phyloP scores from a whole-genome alignment of 495 filamentous ascomycete species.

The Tuber magnatum region DNA sequence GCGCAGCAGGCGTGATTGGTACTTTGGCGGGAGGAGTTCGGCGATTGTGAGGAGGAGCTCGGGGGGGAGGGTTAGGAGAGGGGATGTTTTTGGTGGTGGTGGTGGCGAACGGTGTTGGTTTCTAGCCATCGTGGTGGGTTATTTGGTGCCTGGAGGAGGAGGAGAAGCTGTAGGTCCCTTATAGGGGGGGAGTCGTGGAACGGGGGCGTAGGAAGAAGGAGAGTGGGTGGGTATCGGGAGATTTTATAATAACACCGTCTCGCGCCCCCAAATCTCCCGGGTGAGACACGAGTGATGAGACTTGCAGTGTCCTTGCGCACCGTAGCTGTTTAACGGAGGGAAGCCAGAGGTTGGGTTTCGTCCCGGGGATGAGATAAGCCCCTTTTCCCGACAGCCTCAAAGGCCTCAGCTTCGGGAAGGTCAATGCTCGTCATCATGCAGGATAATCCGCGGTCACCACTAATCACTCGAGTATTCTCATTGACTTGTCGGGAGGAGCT shows the following conservation, averaged over 20 bases:
- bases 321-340: neutral
- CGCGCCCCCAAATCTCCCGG: neutral
- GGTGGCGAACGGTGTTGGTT: neutral
- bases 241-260: neutral
- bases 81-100: neutral
- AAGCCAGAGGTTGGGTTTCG: neutral
- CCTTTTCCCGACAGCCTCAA: neutral
- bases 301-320: neutral
- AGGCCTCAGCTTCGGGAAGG: neutral
- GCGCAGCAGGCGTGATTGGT: neutral
- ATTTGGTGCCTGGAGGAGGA: neutral
- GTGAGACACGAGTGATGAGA: slow-evolving; percentile 1
- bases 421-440: neutral
- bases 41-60: neutral
- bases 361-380: neutral
- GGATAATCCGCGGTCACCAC: neutral
- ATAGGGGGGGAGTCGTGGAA: neutral
- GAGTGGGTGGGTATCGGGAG: neutral
- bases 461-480: neutral
- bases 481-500: neutral
- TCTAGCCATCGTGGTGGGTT: neutral
- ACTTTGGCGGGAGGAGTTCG: neutral
- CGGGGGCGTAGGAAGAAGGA: neutral
- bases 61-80: neutral
- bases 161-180: neutral